phyloP scores from a whole-genome alignment of 2,329 filamentous ascomycete species.

The Pseudogymnoascus sp. region DNA sequence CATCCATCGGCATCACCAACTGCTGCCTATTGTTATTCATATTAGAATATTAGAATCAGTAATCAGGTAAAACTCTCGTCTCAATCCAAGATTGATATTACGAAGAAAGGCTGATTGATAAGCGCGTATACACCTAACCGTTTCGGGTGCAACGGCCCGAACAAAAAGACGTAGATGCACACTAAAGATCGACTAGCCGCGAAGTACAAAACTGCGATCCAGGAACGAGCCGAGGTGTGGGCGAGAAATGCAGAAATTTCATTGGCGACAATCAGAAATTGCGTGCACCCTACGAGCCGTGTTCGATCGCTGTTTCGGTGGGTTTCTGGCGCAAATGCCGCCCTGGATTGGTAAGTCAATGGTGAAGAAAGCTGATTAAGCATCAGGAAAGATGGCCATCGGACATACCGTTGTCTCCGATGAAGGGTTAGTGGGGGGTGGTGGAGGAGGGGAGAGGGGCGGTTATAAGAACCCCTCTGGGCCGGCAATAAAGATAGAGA shows the following conservation, averaged over 20 bases:
- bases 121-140: background rate
- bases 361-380: background rate
- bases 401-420: background rate
- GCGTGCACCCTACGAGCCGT: background rate
- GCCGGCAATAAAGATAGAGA: background rate
- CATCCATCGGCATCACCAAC: slow-evolving; percentile 18
- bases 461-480: background rate
- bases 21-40: background rate
- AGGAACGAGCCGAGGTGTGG: slow-evolving; percentile 1
- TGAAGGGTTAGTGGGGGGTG: background rate
- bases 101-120: background rate
- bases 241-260: slow-evolving; percentile 2
- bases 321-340: background rate
- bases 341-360: background rate
- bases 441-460: background rate
- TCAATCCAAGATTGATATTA: too few relatives aligned
- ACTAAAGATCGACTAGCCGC: background rate
- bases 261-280: background rate
- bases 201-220: background rate
- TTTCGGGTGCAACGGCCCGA: background rate
- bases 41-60: too few relatives aligned
- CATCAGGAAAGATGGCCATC: background rate
- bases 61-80: too few relatives aligned
- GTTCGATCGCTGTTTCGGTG: background rate
- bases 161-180: background rate